Evolutionary conservation across 2,329 filamentous ascomycete species (phyloP), one percentile per base, ranked within the genome.

Genomic region (Fusarium citri): DNA sequence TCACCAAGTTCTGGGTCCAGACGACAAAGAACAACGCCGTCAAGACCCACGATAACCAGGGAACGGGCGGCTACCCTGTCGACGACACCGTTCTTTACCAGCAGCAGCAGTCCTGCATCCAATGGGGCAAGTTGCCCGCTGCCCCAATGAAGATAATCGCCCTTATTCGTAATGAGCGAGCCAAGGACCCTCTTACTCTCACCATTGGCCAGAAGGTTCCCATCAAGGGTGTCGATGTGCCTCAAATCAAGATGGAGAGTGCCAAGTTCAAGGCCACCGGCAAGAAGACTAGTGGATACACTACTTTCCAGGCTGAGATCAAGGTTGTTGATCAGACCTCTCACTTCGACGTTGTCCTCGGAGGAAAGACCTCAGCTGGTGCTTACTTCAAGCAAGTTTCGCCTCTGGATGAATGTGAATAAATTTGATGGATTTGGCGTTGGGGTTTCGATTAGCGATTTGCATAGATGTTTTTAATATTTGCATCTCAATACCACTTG

Each of bases 1-100:
- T 80, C 63, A 75, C 72, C 66, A 76, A 72, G 47, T 80, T 80
- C 58, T 56, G 73, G 61, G 73, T 80, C 14, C 68, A 77, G 40
- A 40, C 77, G 34, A 71, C 60, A 12, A 73, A 66, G 8, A 64
- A 70, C 20, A 68, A 66, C 10, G 72, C 61, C 6, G 74, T 59
- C 4, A 66, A 70, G 6, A 72, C 68, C 16, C 70, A 71, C 25
- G 77, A 79, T 56, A 68, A 66, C n/a, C 74, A 75, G 18, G 42
- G 59, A 22, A 63, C 50, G 0, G 50, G 64, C 0, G 75, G 76
- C 0, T 80, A 78, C 57, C 74, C 75, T 11, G 53, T 79, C 3
- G 59, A 75, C 9, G 74, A 79, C 30, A 67, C 65, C 0, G 46
- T 79, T 9, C 42, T 78, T 2, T 79, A 73, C 45, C 73, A 78